Base-by-base conservation (phyloP, 176 grass and related monocot genomes). In the Poa pratensis region DNA sequence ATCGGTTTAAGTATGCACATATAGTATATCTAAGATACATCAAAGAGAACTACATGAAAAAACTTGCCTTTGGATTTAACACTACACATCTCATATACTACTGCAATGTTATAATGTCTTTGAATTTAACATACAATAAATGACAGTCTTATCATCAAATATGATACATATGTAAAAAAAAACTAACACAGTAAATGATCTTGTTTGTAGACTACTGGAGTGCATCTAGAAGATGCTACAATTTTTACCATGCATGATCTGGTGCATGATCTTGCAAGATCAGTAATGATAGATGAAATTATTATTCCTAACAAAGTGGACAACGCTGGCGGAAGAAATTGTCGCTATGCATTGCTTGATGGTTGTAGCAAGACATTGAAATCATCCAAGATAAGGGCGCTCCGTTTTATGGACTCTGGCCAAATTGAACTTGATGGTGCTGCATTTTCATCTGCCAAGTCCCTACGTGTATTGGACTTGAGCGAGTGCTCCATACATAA, bases 231-330 rank as follows among this genome's bases (percentile, higher is more conserved):
- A 50, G 6, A 45, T 28, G 15, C 19, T 81, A 46, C 20, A 45
- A 11, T 19, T 18, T 64, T 39, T 1, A 49, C 6, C 27, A 79
- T 86, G 75, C 84, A 86, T 32, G 59, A 86, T 48, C 48, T 86
- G 40, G 84, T 70, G 16, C 73, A 78, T 60, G 84, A 86, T 22
- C 48, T 86, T 0, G 60, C 75, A 54, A 69, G 16, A 45, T 80
- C 4, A 2, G 49, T 79, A 43, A 39, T 40, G 37, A 50, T 13
- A 15, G 48, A 80, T 80, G 84, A 80, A 71, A 54, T 66, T 53
- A 1, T 28, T 1, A 1, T 50, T 13, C n/a, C n/a, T 19, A 32
- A 52, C 11, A 65, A 70, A 35, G 4, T 67, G 28, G 27, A 0
- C 2, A 66, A 52, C 20, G 16, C 5, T 35, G 23, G 4, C 7